A percentile compares a stretch with the other conserved stretches of the same genome.
phyloP scores from a whole-genome alignment of 78 protist species.

The Dictyostelium firmibasis region DNA sequence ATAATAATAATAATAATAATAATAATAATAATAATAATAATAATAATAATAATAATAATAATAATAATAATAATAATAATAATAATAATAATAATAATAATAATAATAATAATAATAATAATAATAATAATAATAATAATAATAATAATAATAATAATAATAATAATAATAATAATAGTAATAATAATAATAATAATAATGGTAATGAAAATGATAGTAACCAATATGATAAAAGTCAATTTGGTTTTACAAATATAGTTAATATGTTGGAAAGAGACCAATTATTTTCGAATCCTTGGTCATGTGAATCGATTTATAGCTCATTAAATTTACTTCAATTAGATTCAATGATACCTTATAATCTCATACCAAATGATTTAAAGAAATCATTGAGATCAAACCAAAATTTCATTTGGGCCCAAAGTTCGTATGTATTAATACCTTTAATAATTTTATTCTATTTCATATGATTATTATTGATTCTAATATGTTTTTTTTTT shows the following conservation, averaged over 20 bases:
- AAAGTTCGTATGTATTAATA: slow-evolving; percentile 37
- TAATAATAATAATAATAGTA: neutral
- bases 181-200: neutral
- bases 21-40: neutral
- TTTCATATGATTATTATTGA: neutral
- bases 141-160: neutral
- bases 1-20: neutral
- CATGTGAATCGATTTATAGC: neutral
- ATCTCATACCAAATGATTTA: neutral
- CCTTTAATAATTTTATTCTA: neutral
- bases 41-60: no score
- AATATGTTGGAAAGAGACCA: neutral
- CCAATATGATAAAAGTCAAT: neutral
- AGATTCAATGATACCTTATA: slow-evolving; percentile 13
- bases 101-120: no score
- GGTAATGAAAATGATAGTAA: neutral
- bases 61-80: no score
- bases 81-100: no score
- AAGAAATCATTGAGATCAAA: neutral
- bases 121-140: neutral
- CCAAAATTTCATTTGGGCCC: slow-evolving; percentile 61
- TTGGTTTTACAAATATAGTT: slow-evolving; percentile 15
- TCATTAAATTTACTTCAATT: neutral
- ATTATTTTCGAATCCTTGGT: slow-evolving; percentile 41
- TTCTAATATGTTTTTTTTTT: neutral